phyloP scores from a whole-genome alignment of 768 basidiomycete genomes.

The Russula griseocarnosa region DNA sequence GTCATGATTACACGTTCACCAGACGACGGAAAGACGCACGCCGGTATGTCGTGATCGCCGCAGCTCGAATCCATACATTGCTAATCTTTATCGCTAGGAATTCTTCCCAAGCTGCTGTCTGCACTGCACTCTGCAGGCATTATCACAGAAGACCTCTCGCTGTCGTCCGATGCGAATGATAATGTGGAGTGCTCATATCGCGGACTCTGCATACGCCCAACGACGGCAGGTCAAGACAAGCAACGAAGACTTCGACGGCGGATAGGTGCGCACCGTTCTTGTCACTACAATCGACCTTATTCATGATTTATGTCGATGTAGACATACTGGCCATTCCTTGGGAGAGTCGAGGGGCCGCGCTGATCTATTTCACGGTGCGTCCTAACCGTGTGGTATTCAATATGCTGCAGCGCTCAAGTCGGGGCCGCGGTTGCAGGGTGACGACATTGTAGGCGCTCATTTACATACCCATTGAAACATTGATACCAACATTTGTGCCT shows the following conservation, averaged over 20 bases:
- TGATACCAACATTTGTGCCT: conserved; percentile 2
- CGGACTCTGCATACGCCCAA: conserved; percentile 54
- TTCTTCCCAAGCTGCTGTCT: conserved; percentile 56
- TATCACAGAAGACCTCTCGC: conserved; percentile 74
- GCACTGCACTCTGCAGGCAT: conserved; percentile 55
- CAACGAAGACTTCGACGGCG: conserved; percentile 52
- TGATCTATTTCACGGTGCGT: conserved; percentile 87
- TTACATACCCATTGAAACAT: neutral
- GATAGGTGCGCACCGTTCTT: conserved; percentile 45
- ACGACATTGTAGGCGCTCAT: conserved; percentile 68
- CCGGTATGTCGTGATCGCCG: conserved; percentile 42
- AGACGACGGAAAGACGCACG: conserved; percentile 69
- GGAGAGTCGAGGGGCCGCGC: conserved; percentile 71
- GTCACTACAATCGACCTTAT: neutral
- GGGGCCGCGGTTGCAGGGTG: conserved; percentile 50
- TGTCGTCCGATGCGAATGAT: conserved; percentile 57
- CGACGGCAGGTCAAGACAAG: conserved; percentile 28
- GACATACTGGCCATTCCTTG: conserved; percentile 85
- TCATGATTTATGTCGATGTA: conserved; percentile 24
- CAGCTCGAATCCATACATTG: neutral
- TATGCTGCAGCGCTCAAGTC: neutral
- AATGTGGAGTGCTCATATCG: conserved; percentile 76
- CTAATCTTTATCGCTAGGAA: conserved; percentile 39
- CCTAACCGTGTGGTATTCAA: neutral
- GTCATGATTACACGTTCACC: conserved; percentile 76